Conservation (phyloP, 2,329 filamentous ascomycete genomes). For the Polychaeton citri region DNA sequence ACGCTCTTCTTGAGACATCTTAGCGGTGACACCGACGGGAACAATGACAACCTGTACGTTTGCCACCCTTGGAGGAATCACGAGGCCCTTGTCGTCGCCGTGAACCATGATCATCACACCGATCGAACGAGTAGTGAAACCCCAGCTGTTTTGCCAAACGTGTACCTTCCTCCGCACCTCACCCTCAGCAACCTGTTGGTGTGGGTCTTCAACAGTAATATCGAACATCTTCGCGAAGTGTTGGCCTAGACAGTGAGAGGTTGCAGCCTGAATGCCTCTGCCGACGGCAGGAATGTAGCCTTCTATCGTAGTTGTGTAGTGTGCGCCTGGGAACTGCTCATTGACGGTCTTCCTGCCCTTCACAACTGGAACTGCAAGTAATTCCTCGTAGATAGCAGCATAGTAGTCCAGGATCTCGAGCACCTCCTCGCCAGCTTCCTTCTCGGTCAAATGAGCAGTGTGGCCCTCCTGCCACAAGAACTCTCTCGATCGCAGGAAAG, state of each 20-base stretch:
- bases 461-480: slow-evolving; percentile 98
- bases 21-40: slow-evolving; percentile 85
- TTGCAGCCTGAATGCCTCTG: slow-evolving; percentile 90
- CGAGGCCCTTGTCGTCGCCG: slow-evolving; percentile 87
- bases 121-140: slow-evolving; percentile 89
- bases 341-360: slow-evolving; percentile 92
- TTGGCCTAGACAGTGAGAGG: slow-evolving; percentile 87
- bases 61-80: slow-evolving; percentile 80
- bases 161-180: slow-evolving; percentile 68
- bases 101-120: slow-evolving; percentile 99
- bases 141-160: slow-evolving; percentile 99
- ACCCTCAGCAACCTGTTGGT: slow-evolving; percentile 43
- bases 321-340: slow-evolving; percentile 92
- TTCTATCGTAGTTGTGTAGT: slow-evolving; percentile 94
- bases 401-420: slow-evolving; percentile 89
- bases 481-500: slow-evolving; percentile 82
- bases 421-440: slow-evolving; percentile 72
- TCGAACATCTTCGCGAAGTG: slow-evolving; percentile 99
- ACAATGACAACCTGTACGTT: slow-evolving; percentile 78
- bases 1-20: slow-evolving; percentile 67
- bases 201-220: slow-evolving; percentile 90
- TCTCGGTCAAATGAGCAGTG: slow-evolving; percentile 77
- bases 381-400: slow-evolving; percentile 79
- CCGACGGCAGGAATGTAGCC: slow-evolving; percentile 94
- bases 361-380: slow-evolving; percentile 88